Percentiles rank a stretch among this genome's conserved stretches.
These are phyloP conservation scores for Pseudozyma tsukubaensis DNA, from an alignment of 1,284 basidiomycete species.

Conservation along the genomic window DNA sequence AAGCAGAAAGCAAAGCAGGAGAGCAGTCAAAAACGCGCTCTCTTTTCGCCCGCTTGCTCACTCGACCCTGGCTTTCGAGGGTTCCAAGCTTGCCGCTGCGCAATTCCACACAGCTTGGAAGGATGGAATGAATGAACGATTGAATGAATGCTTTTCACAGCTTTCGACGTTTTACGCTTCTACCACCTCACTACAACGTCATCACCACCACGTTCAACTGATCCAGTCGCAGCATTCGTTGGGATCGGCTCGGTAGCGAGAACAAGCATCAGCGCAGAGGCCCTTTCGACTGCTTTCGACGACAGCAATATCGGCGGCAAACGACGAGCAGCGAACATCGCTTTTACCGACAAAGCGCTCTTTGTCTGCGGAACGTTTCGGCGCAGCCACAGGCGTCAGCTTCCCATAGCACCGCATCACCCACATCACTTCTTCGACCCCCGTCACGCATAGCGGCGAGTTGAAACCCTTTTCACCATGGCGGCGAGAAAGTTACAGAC, in stretches of 20 bases:
- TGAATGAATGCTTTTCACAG: background rate
- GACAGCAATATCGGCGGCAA: background rate
- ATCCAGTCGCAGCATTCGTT: background rate
- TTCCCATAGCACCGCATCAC: background rate
- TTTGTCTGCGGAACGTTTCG: background rate
- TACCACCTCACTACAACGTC: background rate
- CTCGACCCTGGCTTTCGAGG: conserved; percentile 1
- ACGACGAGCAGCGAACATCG: background rate
- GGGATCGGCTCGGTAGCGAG: background rate
- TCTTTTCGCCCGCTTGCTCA: conserved; percentile 4
- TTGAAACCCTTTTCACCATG: conserved; percentile 40
- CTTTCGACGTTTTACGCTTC: background rate
- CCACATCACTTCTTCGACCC: no score
- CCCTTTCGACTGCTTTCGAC: background rate
- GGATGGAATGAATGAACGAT: no score
- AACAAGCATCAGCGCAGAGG: background rate
- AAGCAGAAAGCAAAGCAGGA: no score
- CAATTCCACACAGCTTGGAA: background rate
- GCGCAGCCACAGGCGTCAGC: background rate
- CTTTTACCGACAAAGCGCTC: background rate
- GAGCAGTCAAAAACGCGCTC: background rate
- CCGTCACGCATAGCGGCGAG: conserved; percentile 33
- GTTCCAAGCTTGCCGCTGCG: no score
- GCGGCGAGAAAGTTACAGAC: conserved; percentile 67
- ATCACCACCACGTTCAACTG: background rate